Evolutionary conservation across 2,329 filamentous ascomycete genomes (phyloP), one percentile per base, ranked within the genome.

Genomic region (Cladosporium oxysporum): DNA sequence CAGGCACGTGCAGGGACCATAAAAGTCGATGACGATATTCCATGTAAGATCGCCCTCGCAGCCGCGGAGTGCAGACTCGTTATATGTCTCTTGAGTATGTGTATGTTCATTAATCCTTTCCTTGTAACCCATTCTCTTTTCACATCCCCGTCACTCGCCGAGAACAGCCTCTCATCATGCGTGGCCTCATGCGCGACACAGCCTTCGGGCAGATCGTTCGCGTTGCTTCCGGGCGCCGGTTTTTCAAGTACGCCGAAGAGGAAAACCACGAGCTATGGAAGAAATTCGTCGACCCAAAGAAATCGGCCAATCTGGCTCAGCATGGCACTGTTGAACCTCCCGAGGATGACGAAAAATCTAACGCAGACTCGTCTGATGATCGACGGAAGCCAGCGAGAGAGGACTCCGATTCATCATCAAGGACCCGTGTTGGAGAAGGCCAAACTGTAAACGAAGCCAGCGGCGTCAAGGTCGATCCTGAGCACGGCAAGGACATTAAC

Each of bases 401-500:
- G 12, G 66, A 63, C n/a, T 69, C 67, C n/a, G 60, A 66, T 8
- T 62, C 68, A 26, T 70, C 72, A 2, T 72, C 73, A 14, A 44
- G 57, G 21, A 73, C 73, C 11, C 66, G 69, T 65, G 64, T 74
- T 65, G 52, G 52, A 29, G 52, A 55, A 31, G 50, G 67, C 1
- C 69, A 68, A 18, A 71, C 75, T 21, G 68, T 76, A 64, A 81
- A 81, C 59, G 69, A 79, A 31, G 74, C 76, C 3, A 82, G 78
- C 53, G 80, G 80, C 23, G 76, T 79, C 10, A 73, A 72, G 33
- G 73, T 84, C 16, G 83, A 86, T 71, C 76, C 79, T 0, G 84
- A 86, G 69, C 86, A 85, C 68, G 83, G 83, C 0, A 78, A 74
- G 66, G 83, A 86, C 71, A 71, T 79, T 8, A 75, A 82, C 63